Base-by-base conservation (phyloP, 2,329 filamentous ascomycete species). In the Colletotrichum cordylinicola region DNA sequence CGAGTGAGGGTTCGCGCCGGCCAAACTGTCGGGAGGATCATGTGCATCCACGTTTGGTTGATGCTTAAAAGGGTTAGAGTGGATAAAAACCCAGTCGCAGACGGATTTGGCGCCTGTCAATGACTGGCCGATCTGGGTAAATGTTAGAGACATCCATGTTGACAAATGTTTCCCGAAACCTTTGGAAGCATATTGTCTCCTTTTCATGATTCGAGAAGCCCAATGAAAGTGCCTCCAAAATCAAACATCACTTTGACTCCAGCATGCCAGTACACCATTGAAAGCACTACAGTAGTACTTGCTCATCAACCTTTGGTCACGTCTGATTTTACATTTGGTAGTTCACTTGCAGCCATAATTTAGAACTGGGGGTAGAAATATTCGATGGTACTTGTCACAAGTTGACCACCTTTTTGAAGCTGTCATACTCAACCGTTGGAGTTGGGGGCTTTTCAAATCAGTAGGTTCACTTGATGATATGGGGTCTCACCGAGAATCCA, bases 21-120 rank as follows among this genome's bases (percentile, higher is more conserved):
- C 62, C 73, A 48, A 58, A 73, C 24, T 33, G 15, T 72, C 73
- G 69, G 72, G 24, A 67, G 29, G 27, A 60, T 71, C 37, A 33
- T 8, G n/a, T 70, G 58, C 67, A 64, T 29, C 24, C 29, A 58
- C 18, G 39, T 13, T 15, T 43, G 27, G 24, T 67, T 18, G 7
- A 31, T 35, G 10, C 39, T 62, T 21, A 13, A 10, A 56, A 48
- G 6, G 60, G 67, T 56, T 74, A 55, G 33, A 10, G 43, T 29
- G 27, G 21, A 60, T 21, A n/a, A 16, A 10, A 21, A 16, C 5
- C 10, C 7, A 27, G 6, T 6, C 31, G 15, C 24, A 8, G 12
- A 13, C 27, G 35, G 10, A 27, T 7, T 8, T 35, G n/a, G 16
- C 8, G 35, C n/a, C 10, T 29, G 8, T n/a, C 15, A 2, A 24